Base-by-base conservation (phyloP, 2,329 filamentous ascomycete genomes). In the Coniella lustricola region DNA sequence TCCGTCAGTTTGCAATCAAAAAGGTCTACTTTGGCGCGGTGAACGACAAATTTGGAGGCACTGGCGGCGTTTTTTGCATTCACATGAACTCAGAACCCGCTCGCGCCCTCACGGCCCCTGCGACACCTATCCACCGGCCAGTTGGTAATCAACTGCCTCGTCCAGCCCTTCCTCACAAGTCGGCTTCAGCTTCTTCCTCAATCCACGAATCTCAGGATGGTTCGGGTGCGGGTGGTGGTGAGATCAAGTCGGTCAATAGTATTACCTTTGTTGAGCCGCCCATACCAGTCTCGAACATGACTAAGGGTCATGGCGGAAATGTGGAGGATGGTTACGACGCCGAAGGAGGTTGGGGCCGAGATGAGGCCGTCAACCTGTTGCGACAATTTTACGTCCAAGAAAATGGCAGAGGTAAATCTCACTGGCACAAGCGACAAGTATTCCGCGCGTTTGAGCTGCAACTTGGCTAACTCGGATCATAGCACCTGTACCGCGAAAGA, bases 351-450 rank as follows among this genome's bases (percentile, higher is more conserved):
- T 84, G 94, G 72, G 88, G 89, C 59, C 81, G 89, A 40, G 87
- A 95, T 60, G 91, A 97, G 62, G 91, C 93, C 4, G 94, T 98
- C 52, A 90, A 91, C 66, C 69, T 98, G 56, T 74, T 98, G 56
- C 79, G 94, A 55, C 83, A 91, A 51, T 98, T 98, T 67, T 98
- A 98, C 65, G 87, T 98, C 29, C 93, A 98, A 67, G 90, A 98
- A 67, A 98, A 98, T 67, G 89, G 87, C 55, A 87, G 93, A 74
- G 88, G 87, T 87, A 70, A 59, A 72, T 60, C 22, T 32, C 13
- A 37, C 37, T 14, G 16, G 9, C 18, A 29, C 5, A 10, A 10
- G 10, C 25, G 25, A n/a, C n/a, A n/a, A n/a, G n/a, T n/a, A n/a
- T n/a, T n/a, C n/a, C n/a, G n/a, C n/a, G n/a, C n/a, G n/a, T n/a